Evolutionary conservation across 1,284 basidiomycete species (phyloP).

Genomic region (Pterulicium gracile): DNA sequence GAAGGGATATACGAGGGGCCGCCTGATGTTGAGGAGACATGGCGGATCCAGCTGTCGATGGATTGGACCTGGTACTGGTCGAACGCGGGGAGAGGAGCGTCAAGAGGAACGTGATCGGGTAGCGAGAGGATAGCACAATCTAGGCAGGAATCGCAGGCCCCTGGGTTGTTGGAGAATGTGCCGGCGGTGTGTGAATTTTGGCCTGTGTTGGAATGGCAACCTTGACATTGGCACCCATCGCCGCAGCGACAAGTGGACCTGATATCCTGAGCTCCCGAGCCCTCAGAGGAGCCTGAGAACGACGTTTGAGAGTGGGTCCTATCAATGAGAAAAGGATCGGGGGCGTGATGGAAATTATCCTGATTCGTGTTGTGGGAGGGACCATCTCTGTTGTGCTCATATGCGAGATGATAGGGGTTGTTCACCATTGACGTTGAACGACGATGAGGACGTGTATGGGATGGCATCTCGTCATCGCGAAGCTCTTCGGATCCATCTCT

Average conservation of each 20-base stretch:
- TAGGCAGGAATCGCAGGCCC: background rate
- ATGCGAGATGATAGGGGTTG: conserved; percentile 7
- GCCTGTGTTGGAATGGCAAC: conserved; percentile 12
- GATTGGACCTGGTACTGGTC: background rate
- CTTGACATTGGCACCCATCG: conserved; percentile 22
- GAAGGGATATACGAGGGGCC: too few relatives aligned
- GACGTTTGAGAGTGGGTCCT: conserved; percentile 12
- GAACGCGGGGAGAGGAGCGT: background rate
- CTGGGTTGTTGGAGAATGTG: background rate
- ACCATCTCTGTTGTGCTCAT: background rate
- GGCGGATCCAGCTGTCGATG: background rate
- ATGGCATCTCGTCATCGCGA: conserved; percentile 23
- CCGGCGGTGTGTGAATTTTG: background rate
- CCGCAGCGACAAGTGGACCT: conserved; percentile 21
- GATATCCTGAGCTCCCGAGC: conserved; percentile 7
- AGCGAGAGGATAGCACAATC: background rate
- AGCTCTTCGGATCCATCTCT: conserved; percentile 23
- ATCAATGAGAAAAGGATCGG: conserved; percentile 7
- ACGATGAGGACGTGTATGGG: conserved; percentile 23
- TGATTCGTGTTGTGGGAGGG: background rate
- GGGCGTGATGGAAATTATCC: background rate
- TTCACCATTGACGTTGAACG: conserved; percentile 27
- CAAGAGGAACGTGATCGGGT: background rate
- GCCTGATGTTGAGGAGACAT: background rate
- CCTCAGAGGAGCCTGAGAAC: background rate